phyloP scores from a whole-genome alignment of 2,329 filamentous ascomycete species.

The Eutypella sp. region DNA sequence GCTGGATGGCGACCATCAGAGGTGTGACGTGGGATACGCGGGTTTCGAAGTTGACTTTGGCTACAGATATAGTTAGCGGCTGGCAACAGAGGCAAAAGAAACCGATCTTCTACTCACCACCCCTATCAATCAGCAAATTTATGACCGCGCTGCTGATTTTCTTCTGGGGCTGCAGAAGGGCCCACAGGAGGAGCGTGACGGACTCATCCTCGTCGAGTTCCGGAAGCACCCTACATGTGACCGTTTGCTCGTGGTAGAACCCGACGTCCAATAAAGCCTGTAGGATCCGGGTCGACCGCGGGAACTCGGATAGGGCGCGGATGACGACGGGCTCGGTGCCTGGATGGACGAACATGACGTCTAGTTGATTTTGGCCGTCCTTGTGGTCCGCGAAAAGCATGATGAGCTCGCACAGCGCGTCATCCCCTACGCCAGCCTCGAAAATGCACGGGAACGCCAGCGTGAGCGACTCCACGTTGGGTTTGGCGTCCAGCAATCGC shows the following conservation, averaged over 20 bases:
- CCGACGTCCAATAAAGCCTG: constrained; percentile 51
- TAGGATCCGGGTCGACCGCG: constrained; percentile 48
- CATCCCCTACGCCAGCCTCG: constrained; percentile 43
- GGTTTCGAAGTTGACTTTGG: constrained; percentile 54
- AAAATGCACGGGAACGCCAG: constrained; percentile 54
- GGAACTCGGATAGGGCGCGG: constrained; percentile 49
- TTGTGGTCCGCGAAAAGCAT: constrained; percentile 46
- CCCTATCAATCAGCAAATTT: constrained; percentile 46
- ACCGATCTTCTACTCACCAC: constrained; percentile 24
- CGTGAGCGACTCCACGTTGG: constrained; percentile 45
- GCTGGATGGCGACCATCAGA: constrained; percentile 54
- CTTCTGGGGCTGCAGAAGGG: constrained; percentile 58
- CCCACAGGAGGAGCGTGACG: constrained; percentile 56
- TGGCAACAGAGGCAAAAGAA: neutral
- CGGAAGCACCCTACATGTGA: constrained; percentile 37
- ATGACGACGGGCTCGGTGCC: constrained; percentile 45
- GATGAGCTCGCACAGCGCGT: constrained; percentile 46
- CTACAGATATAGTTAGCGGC: constrained; percentile 22
- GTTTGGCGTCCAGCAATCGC: constrained; percentile 44
- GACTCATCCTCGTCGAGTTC: constrained; percentile 47
- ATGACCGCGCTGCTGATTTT: constrained; percentile 55
- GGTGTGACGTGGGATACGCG: constrained; percentile 49
- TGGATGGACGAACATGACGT: constrained; percentile 41
- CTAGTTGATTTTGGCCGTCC: constrained; percentile 43
- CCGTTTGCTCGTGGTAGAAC: constrained; percentile 54